A percentile compares a stretch with the other conserved stretches of the same genome.
Conservation (phyloP, 371 early-diverging fungal species). For the Saksenaea vasiformis region DNA sequence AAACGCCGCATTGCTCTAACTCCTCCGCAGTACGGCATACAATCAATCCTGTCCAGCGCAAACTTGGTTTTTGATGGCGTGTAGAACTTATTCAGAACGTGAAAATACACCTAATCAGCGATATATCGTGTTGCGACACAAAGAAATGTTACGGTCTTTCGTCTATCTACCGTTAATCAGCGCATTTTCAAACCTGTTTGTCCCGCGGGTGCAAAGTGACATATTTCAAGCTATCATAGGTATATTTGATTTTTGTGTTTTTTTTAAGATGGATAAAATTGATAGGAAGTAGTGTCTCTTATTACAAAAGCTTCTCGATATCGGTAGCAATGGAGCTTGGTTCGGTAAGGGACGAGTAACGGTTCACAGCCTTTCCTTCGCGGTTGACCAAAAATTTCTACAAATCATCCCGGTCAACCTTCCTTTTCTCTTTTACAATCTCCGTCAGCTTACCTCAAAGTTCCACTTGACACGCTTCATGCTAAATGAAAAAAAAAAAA, state of each 20-base stretch:
- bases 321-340: constrained; percentile 58
- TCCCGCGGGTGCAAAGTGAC: too few relatives aligned
- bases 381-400: constrained; percentile 76
- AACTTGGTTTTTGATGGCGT: too few relatives aligned
- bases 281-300: neutral
- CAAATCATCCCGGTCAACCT: neutral
- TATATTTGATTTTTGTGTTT: neutral
- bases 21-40: too few relatives aligned
- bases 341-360: constrained; percentile 61
- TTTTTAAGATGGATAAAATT: neutral
- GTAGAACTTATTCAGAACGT: too few relatives aligned
- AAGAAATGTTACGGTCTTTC: too few relatives aligned
- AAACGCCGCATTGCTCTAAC: too few relatives aligned
- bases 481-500: constrained; percentile 17
- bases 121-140: too few relatives aligned
- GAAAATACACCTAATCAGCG: too few relatives aligned
- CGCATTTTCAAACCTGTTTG: too few relatives aligned
- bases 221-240: too few relatives aligned
- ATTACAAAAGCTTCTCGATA: constrained; percentile 53
- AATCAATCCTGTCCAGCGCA: too few relatives aligned
- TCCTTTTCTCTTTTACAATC: neutral
- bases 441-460: constrained; percentile 51
- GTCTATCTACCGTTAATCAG: too few relatives aligned
- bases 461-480: constrained; percentile 78
- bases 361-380: constrained; percentile 67